phyloP scores from a whole-genome alignment of 2,329 filamentous ascomycete genomes.

The Bisporella sp. region DNA sequence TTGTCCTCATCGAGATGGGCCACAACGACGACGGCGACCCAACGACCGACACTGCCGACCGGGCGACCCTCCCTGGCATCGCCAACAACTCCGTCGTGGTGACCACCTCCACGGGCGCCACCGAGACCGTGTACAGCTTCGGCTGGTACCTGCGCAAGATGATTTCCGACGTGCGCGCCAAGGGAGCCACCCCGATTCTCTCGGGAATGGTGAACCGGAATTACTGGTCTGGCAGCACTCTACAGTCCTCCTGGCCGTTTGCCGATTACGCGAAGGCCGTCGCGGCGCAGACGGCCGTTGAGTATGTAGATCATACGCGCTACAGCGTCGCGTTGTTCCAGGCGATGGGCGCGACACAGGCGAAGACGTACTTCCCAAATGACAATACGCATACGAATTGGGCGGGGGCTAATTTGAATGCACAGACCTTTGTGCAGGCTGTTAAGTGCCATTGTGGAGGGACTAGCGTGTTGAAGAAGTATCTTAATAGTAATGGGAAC shows the following conservation, averaged over 20 bases:
- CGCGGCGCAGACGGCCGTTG: neutral
- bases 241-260: conserved; percentile 18
- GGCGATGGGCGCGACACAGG: conserved; percentile 13
- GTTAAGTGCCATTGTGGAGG: too few relatives aligned
- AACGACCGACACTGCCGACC: conserved; percentile 17
- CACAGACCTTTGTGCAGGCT: too few relatives aligned
- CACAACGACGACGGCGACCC: conserved; percentile 20
- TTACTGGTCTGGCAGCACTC: conserved; percentile 11
- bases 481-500: too few relatives aligned
- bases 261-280: conserved; percentile 16
- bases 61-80: conserved; percentile 18
- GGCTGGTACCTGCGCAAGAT: conserved; percentile 23
- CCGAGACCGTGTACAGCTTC: conserved; percentile 21
- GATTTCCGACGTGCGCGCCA: conserved; percentile 20
- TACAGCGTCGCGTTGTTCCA: conserved; percentile 18
- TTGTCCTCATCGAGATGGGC: conserved; percentile 22
- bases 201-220: conserved; percentile 22
- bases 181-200: conserved; percentile 15
- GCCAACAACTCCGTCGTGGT: conserved; percentile 17
- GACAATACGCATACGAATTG: conserved; percentile 25
- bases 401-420: conserved; percentile 9
- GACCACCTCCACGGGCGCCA: conserved; percentile 10
- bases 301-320: neutral
- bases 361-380: conserved; percentile 21
- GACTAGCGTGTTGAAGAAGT: too few relatives aligned